Conservation (phyloP, 2,329 filamentous ascomycete species). For the Gnomoniopsis sp. region DNA sequence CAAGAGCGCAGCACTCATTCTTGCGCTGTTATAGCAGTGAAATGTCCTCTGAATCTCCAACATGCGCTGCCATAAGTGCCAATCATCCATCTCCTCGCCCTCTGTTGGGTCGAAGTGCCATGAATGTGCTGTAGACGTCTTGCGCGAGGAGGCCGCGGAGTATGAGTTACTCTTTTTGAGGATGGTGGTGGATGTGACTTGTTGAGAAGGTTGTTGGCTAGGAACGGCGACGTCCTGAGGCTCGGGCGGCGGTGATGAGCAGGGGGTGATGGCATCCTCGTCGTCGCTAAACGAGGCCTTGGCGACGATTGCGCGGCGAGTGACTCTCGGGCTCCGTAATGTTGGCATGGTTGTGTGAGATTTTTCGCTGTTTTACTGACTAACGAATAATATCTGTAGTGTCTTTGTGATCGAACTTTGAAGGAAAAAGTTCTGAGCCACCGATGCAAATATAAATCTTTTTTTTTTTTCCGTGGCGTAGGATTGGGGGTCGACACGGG, state of each 20-base stretch:
- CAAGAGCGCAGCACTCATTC: conserved; percentile 40
- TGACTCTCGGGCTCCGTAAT: not conserved
- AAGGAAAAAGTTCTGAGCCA: not conserved
- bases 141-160: conserved; percentile 1
- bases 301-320: conserved; percentile 8
- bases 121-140: conserved; percentile 1
- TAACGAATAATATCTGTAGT: not conserved
- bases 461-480: not conserved
- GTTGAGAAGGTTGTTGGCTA: not conserved
- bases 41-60: conserved; percentile 37
- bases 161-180: not conserved
- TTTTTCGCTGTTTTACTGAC: not conserved
- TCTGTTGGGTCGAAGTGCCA: conserved; percentile 21
- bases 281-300: conserved; percentile 21
- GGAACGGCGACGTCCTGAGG: conserved; percentile 2
- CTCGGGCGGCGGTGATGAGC: conserved; percentile 11
- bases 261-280: conserved; percentile 22
- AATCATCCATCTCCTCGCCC: conserved; percentile 31
- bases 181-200: not conserved
- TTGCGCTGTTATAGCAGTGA: conserved; percentile 41
- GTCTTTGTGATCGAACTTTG: not conserved
- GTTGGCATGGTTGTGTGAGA: not conserved
- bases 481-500: conserved; percentile 5
- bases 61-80: conserved; percentile 40
- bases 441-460: not conserved